Percentiles rank a stretch among this genome's conserved stretches.
Evolutionary conservation across 495 filamentous ascomycete species (phyloP).

Genomic region (Tuber indicum): DNA sequence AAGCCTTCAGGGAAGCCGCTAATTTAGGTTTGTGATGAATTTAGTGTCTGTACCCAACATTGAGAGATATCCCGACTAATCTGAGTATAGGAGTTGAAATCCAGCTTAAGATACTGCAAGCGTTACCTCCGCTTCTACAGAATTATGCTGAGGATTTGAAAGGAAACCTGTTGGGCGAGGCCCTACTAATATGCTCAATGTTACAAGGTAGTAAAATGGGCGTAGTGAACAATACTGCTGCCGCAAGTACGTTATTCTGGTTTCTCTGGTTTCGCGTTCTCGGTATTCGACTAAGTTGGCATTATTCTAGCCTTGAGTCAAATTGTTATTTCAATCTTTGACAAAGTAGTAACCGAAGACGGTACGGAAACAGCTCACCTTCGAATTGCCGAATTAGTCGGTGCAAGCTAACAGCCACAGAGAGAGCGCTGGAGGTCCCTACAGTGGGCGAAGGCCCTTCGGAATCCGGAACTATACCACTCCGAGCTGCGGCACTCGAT

Average conservation of each 20-base stretch:
- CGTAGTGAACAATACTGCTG: conserved; percentile 88
- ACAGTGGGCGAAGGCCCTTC: conserved; percentile 56
- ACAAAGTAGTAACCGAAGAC: conserved; percentile 80
- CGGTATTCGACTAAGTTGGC: conserved; percentile 11
- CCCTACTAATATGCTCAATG: conserved; percentile 82
- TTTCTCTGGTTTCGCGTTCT: neutral
- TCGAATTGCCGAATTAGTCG: neutral
- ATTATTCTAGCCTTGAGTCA: conserved; percentile 63
- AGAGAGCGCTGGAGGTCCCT: conserved; percentile 49
- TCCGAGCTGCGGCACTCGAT: conserved; percentile 75
- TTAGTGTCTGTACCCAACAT: conserved; percentile 6
- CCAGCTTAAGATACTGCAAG: conserved; percentile 92
- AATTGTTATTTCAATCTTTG: conserved; percentile 83
- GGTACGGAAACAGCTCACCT: conserved; percentile 46
- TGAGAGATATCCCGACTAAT: neutral
- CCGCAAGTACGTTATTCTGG: conserved; percentile 53
- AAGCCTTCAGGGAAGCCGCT: conserved; percentile 77
- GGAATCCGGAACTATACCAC: conserved; percentile 55
- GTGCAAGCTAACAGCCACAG: conserved; percentile 29
- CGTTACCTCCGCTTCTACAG: conserved; percentile 81
- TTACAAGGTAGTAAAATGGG: conserved; percentile 83
- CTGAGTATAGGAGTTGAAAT: conserved; percentile 65
- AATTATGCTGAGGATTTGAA: conserved; percentile 79
- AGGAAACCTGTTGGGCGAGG: conserved; percentile 70
- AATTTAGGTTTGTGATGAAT: conserved; percentile 48